Evolutionary conservation across 768 basidiomycete species (phyloP).

Genomic region (Termitomyces sp.): DNA sequence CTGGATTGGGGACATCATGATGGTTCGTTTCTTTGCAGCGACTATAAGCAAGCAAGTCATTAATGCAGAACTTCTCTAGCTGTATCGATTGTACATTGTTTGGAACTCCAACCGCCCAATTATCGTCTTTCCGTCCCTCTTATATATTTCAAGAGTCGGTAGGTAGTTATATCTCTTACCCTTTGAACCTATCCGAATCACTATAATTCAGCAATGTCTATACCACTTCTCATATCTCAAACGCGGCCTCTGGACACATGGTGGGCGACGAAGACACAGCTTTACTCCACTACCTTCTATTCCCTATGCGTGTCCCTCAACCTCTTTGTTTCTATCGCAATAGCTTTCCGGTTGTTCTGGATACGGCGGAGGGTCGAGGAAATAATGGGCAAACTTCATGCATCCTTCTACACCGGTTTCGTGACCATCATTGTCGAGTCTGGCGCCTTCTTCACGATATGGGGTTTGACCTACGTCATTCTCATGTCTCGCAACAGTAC

Average conservation of each 20-base stretch:
- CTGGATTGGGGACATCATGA: conserved; percentile 20
- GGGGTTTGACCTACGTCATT: conserved; percentile 18
- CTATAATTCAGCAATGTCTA: conserved; percentile 14
- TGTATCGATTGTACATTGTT: conserved; percentile 16
- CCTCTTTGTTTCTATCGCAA: conserved; percentile 13
- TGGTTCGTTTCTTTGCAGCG: conserved; percentile 5
- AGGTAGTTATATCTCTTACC: neutral
- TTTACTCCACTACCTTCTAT: conserved; percentile 15
- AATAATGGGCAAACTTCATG: conserved; percentile 17
- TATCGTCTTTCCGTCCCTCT: conserved; percentile 10
- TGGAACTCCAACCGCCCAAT: conserved; percentile 15
- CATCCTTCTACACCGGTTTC: conserved; percentile 19
- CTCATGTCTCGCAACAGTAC: conserved; percentile 10
- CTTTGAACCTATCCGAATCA: neutral
- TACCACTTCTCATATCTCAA: conserved; percentile 17
- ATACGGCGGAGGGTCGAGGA: conserved; percentile 14
- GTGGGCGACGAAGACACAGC: conserved; percentile 3
- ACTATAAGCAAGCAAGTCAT: neutral
- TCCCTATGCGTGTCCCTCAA: conserved; percentile 20
- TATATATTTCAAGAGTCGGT: conserved; percentile 17
- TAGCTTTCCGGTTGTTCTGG: conserved; percentile 12
- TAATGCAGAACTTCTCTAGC: conserved; percentile 1
- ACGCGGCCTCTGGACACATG: conserved; percentile 4
- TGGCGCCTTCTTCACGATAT: conserved; percentile 19
- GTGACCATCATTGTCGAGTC: conserved; percentile 20